Base-by-base conservation (phyloP, 371 early-diverging fungal genomes). In the Syncephalis fuscata region DNA sequence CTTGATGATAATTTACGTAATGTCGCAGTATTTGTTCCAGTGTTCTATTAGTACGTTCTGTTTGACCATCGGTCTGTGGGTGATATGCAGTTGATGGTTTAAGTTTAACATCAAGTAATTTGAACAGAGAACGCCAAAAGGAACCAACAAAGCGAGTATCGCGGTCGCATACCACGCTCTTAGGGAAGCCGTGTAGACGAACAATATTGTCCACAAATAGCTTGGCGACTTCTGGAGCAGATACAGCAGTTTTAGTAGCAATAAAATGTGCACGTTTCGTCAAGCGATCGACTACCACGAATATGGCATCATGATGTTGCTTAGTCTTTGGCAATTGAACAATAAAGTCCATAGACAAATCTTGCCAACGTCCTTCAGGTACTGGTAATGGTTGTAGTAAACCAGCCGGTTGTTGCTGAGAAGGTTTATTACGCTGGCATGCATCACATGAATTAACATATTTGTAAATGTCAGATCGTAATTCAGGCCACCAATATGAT, bases 21-120 rank as follows among this genome's bases (percentile, higher is more conserved):
- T 21, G 24, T 0, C 72, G 41, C 1, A 76, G 67, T 38, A 69
- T 70, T 38, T 67, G 63, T 42, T 74, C 66, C 0, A 80, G 39
- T 0, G 61, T 57, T 2, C 60, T 58, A 44, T 76, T 80, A 0
- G 60, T 45, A 0, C 68, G 46, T 48, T 74, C 71, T 0, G 69
- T 74, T 52, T 74, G 73, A 8, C 68, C 68, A 49, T 73, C 68
- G 1, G 71, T 65, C 49, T 76, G 68, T 0, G 68, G 71, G 43
- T 70, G 67, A 48, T 49, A 65, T 0, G 66, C 51, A 0, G 65
- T 63, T 0, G 70, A 70, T 16, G 67, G 23, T 3, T 58, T 54
- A 1, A 48, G 45, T 16, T 61, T 57, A 41, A 64, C 52, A 0
- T 51, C 37, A 9, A 73, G 54, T 0, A 43, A 36, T 17, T 54